Evolutionary conservation across 352 stramenopile species (phyloP).

Genomic region (Pythium phragmitis): DNA sequence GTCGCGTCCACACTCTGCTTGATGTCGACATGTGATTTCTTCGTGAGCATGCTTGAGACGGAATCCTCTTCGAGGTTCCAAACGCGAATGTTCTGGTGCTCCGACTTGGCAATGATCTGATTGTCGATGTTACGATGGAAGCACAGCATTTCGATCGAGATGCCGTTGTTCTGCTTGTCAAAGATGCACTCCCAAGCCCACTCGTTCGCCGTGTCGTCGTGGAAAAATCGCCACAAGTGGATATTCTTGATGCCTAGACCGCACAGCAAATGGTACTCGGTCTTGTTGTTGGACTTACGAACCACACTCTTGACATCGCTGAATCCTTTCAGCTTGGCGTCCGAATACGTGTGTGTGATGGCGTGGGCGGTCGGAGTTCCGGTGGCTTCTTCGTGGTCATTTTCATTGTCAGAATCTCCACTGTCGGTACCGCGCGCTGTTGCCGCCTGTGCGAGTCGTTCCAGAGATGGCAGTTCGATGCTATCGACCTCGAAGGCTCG

Average conservation of each 20-base stretch:
- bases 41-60: constrained; percentile 38
- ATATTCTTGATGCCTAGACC: constrained; percentile 87
- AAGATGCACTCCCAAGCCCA: constrained; percentile 87
- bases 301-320: constrained; percentile 69
- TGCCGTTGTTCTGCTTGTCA: constrained; percentile 86
- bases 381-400: constrained; percentile 33
- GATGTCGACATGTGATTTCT: constrained; percentile 73
- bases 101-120: constrained; percentile 82
- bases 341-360: constrained; percentile 69
- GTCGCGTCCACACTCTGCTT: constrained; percentile 71
- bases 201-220: constrained; percentile 29
- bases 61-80: constrained; percentile 71
- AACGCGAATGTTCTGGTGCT: constrained; percentile 83
- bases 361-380: constrained; percentile 49
- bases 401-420: constrained; percentile 16
- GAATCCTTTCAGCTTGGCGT: constrained; percentile 85
- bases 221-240: constrained; percentile 84
- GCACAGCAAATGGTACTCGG: constrained; percentile 77
- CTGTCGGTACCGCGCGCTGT: not conserved
- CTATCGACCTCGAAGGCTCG: constrained; percentile 80
- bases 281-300: constrained; percentile 36
- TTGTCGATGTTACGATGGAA: constrained; percentile 58
- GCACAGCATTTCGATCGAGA: constrained; percentile 75
- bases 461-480: constrained; percentile 52
- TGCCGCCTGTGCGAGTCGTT: constrained; percentile 13